Base-by-base conservation (phyloP, 768 basidiomycete species). In the Russula foetens region DNA sequence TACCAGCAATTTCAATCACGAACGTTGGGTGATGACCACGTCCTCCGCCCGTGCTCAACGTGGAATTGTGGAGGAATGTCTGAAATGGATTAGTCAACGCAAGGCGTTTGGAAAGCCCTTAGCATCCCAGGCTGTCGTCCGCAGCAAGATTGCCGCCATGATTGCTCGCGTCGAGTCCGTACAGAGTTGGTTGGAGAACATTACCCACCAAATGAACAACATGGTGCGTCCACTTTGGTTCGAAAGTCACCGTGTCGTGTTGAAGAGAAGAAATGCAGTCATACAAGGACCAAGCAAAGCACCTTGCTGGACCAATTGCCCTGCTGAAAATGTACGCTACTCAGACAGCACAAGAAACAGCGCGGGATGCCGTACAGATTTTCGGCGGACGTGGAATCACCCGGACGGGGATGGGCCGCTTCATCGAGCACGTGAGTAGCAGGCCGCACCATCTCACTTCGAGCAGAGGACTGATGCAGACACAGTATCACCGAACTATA, bases 31-130 rank as follows among this genome's bases (percentile, higher is more conserved):
- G 28, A 94, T 94, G 88, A 83, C 81, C 70, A 90, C 89, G 67
- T 76, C 81, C 33, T 84, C 82, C 26, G 84, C 83, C 21, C 75
- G 80, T 41, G 71, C 75, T 24, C 91, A 93, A 66, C 83, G 93
- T 33, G 52, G 72, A 24, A 78, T 82, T 69, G 81, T 92, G 43
- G 92, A 95, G 68, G 92, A 94, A 73, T 93, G 90, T 69, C 69
- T 95, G 65, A 86, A 89, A 83, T 98, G 95, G 95, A 78, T 84
- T 3, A 82, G 80, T 54, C 92, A 97, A 71, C 85, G 95, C 44
- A 87, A 91, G 68, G 94, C 92, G 9, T 96, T 96, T 67, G 95
- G 94, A 53, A 94, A 90, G 72, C 91, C 88, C 3, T 75, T 96
- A 44, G 81, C 82, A 63, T 82, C 87, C 3, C 89, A 92, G 69